Evolutionary conservation across 1,284 basidiomycete species (phyloP), one percentile per base, ranked within the genome.

Genomic region (Jaminaea rosea): DNA sequence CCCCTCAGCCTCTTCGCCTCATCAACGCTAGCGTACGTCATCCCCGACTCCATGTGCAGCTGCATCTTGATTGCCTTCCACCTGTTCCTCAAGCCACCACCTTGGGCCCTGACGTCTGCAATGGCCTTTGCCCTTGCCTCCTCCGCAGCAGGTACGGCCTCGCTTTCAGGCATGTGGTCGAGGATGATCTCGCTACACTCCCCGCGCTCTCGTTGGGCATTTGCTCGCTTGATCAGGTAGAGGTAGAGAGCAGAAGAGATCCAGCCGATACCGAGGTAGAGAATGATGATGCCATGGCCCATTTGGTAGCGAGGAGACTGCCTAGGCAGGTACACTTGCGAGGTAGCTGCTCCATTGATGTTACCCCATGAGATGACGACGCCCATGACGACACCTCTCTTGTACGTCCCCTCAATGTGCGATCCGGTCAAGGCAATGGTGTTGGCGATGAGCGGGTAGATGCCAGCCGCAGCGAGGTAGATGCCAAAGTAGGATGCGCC

Each of bases 331-430:
- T 87, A 86, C 47, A 80, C 76, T 67, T 85, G 85, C 26, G 83
- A 83, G 56, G 81, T 81, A 21, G 85, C 81, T 15, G 83, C 83
- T 8, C 84, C 69, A 48, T 74, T 73, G 49, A 72, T 51, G 54
- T 74, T 74, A 32, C 72, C 72, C 24, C 68, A 78, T 3, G 49
- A 50, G 47, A 62, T 62, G 41, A 64, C 52, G 28, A 64, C 42
- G 17, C 78, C 85, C 23, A 86, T 76, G 0, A 83, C 80, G 1
- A 85, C 84, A 58, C 83, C 83, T 21, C 85, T 82, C 62, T 86
- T 86, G 73, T 86, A 87, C 0, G 81, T 79, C 6, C 85, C 84
- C 75, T 86, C 84, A 15, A 84, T 80, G 63, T 84, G 85, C 62
- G 84, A 84, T 26, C 82, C 82, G 28, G 82, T 80, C 82, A 84